Conservation (phyloP, 1,284 basidiomycete species). For the Boletellus deceptivus region DNA sequence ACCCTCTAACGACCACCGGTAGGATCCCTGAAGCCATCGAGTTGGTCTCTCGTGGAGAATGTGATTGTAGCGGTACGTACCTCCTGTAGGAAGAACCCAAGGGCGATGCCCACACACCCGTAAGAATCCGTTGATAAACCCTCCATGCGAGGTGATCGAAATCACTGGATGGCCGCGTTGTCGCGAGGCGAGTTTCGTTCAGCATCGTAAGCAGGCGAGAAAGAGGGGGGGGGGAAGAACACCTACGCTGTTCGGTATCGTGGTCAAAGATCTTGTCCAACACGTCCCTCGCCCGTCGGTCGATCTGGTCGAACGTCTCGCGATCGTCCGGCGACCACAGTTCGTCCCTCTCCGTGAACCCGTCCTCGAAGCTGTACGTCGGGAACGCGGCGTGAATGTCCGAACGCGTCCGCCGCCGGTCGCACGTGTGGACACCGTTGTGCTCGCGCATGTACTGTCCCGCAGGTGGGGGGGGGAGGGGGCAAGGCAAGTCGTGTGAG, state of each 20-base stretch:
- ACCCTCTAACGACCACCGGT: constrained; percentile 25
- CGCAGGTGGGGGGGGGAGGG: no score
- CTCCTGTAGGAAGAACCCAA: constrained; percentile 59
- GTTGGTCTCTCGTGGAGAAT: no score
- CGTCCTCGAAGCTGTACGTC: constrained; percentile 58
- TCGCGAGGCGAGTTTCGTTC: no score
- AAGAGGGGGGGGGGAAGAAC: background rate
- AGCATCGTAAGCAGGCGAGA: no score
- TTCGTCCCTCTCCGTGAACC: constrained; percentile 70
- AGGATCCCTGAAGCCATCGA: constrained; percentile 21
- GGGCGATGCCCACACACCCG: constrained; percentile 40
- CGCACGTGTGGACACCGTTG: constrained; percentile 73
- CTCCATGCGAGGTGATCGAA: constrained; percentile 63
- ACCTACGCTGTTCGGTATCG: constrained; percentile 47
- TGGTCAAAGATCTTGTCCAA: constrained; percentile 63
- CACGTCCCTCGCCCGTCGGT: constrained; percentile 51
- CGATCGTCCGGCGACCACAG: constrained; percentile 66
- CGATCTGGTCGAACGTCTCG: constrained; percentile 60
- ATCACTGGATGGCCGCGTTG: constrained; percentile 41
- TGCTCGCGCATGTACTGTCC: constrained; percentile 63
- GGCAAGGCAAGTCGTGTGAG: background rate
- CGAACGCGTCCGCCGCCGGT: constrained; percentile 56
- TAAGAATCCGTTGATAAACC: constrained; percentile 57
- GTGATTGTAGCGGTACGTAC: constrained; percentile 35
- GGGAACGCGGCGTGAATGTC: constrained; percentile 61